phyloP scores from a whole-genome alignment of 331 rosid species.

The Phaseolus coccineus region DNA sequence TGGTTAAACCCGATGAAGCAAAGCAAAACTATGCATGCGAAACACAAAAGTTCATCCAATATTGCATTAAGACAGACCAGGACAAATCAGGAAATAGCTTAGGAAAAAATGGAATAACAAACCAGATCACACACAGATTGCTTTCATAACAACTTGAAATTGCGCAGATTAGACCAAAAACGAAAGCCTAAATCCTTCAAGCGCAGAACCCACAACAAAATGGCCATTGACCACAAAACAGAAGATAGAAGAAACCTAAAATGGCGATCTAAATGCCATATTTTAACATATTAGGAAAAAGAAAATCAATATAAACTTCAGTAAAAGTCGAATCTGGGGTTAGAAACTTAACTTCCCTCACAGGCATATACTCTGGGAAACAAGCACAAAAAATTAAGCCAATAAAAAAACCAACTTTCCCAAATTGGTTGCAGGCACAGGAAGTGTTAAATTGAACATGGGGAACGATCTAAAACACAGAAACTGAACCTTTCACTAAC shows the following conservation, averaged over 20 bases:
- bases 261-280: neutral
- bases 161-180: neutral
- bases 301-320: neutral
- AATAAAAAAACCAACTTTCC: neutral
- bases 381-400: neutral
- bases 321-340: neutral
- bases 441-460: neutral
- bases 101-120: slow-evolving; percentile 14
- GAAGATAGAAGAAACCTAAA: neutral
- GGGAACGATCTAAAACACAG: slow-evolving; percentile 43
- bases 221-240: slow-evolving; percentile 6
- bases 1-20: slow-evolving; percentile 24
- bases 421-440: neutral
- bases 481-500: neutral
- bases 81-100: neutral
- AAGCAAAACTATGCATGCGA: neutral
- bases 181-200: neutral
- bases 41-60: neutral
- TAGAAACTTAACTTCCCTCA: neutral
- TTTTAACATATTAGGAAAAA: neutral
- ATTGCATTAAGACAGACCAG: neutral
- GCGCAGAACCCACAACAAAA: neutral
- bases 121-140: neutral
- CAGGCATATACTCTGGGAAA: neutral
- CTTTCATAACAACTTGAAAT: neutral